Base-by-base conservation (phyloP, 768 basidiomycete genomes). In the Trametes cinnabarina region DNA sequence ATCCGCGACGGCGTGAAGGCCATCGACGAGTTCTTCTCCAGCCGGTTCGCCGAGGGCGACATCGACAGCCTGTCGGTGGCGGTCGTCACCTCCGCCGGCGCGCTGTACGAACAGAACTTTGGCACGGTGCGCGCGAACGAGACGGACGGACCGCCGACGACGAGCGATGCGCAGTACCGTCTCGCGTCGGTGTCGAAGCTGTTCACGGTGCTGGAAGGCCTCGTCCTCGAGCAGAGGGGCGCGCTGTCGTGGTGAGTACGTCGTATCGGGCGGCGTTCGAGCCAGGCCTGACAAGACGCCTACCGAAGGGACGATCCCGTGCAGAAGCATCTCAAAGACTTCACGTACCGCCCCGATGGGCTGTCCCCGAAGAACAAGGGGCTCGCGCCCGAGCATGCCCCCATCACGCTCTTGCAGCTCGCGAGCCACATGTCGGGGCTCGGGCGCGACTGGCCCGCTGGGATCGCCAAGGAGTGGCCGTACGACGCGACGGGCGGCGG, bases 221-320 rank as follows among this genome's bases (percentile, higher is more conserved):
- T 80, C 39, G 74, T 84, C 10, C 68, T 83, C 22, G 74, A 77
- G 35, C 77, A 83, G 61, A 72, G 72, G 41, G 81, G 82, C 2
- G 51, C 64, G 0, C 39, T 74, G 1, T 65, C 62, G 6, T 72
- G 69, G 73, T 71, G 22, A 17, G 69, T 64, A 7, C 25, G n/a
- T 8, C 35, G 3, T 28, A 4, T n/a, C n/a, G n/a, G n/a, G n/a
- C n/a, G n/a, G n/a, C n/a, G n/a, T n/a, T n/a, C n/a, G n/a, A n/a
- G n/a, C n/a, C n/a, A n/a, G n/a, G n/a, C n/a, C n/a, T n/a, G n/a
- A n/a, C n/a, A n/a, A n/a, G n/a, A n/a, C n/a, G n/a, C n/a, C n/a
- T n/a, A n/a, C n/a, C n/a, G n/a, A n/a, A 81, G 82, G 73, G 80
- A 84, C 46, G 82, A 83, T 62, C 74, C 79, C 0, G 75, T 84